Evolutionary conservation across 192 early-diverging fungal genomes (phyloP), one percentile per base, ranked within the genome.

Genomic region (Cetraspora pellucida): DNA sequence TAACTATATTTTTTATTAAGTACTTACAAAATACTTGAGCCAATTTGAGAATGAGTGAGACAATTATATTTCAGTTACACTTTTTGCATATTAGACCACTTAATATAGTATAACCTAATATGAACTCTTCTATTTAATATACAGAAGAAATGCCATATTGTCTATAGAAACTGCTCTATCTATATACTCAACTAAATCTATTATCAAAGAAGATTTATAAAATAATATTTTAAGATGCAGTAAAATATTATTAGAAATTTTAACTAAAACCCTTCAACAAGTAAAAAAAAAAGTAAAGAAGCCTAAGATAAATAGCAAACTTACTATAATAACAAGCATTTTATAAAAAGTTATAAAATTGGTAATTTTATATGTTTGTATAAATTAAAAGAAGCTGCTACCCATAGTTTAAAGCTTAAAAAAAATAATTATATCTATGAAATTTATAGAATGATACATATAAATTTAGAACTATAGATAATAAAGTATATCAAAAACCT

Each of bases 381-480:
- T 67, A 67, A 19, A 9, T 52, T 19, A n/a, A 50, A 70, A 16
- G n/a, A 25, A 49, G 9, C 63, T 65, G 13, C 1, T 3, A 60
- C 10, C 44, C 6, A 70, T 16, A 52, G 31, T 5, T 37, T 37
- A 5, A 37, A 47, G 28, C 17, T 52, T 10, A 16, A 52, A 49
- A 31, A 70, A 50, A 47, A 70, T 52, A 31, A 49, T 28, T 70
- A 70, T 31, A 70, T 70, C 8, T 23, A 70, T 70, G 46, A 70
- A 3, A 14, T 49, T 14, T 14, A 10, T 27, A 5, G 27, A 70
- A 70, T 70, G 49, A 23, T 6, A 27, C 49, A 14, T 70, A 70
- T 45, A 46, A 70, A 70, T 70, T 70, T 7, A 70, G 68, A 49
- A 70, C 10, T 23, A 17, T 13, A 70, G 49, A 70, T 3, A 10